Percentiles rank a stretch among this genome's conserved stretches.
Evolutionary conservation across 148 eudicot species (phyloP).

Genomic region (Rhododendron williamsianum): DNA sequence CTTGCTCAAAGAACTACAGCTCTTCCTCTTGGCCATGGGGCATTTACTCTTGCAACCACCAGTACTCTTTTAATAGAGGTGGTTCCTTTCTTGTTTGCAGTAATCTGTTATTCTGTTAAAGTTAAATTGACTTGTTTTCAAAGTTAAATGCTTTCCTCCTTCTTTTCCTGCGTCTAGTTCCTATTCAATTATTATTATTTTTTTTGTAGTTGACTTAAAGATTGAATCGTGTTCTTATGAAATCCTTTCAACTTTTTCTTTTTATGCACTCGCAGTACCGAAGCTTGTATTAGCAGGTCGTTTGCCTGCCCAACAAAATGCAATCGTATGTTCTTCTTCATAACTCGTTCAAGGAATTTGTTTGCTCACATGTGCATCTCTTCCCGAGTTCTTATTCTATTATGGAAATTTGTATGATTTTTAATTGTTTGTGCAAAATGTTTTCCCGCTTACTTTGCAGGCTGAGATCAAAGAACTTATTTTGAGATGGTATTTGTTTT

Average conservation of each 20-base stretch:
- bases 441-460: not conserved
- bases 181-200: not conserved
- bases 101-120: not conserved
- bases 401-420: not conserved
- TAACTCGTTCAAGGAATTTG: not conserved
- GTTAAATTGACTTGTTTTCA: not conserved
- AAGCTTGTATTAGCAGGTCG: constrained; percentile 75
- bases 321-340: constrained; percentile 11
- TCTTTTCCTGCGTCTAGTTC: not conserved
- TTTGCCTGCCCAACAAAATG: no score
- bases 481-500: not conserved
- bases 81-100: not conserved
- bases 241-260: constrained; percentile 11
- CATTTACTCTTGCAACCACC: constrained; percentile 85
- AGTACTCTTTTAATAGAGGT: constrained; percentile 96
- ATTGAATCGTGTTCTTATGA: constrained; percentile 6
- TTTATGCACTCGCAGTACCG: constrained; percentile 85
- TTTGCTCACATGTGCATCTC: not conserved
- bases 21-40: constrained; percentile 95
- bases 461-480: not conserved
- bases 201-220: not conserved
- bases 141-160: not conserved
- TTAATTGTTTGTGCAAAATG: no score
- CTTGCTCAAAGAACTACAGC: constrained; percentile 95
- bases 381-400: not conserved